Conservation (phyloP, 202 grass and related monocot genomes). For the Panicum virgatum region DNA sequence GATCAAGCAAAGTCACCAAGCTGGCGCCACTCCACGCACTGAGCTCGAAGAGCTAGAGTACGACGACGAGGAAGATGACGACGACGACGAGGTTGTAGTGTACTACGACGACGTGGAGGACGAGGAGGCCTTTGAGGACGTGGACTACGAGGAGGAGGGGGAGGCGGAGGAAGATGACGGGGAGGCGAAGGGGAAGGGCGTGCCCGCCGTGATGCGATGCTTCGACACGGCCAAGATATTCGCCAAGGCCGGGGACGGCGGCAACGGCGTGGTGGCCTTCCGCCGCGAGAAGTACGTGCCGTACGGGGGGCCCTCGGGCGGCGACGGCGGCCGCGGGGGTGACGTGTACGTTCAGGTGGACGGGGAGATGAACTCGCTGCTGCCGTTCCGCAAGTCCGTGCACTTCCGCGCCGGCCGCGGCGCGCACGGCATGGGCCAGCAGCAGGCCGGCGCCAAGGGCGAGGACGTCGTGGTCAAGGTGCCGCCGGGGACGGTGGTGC, state of each 20-base stretch:
- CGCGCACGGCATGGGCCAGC: slow-evolving; percentile 68
- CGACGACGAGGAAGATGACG: not conserved
- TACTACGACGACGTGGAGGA: slow-evolving; percentile 25
- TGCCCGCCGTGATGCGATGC: slow-evolving; percentile 95
- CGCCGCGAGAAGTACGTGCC: slow-evolving; percentile 90
- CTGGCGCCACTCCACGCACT: not conserved
- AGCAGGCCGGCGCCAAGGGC: slow-evolving; percentile 81
- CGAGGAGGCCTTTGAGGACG: slow-evolving; percentile 1
- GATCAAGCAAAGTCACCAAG: not conserved
- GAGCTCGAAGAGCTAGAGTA: slow-evolving; percentile 24
- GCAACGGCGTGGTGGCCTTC: slow-evolving; percentile 89
- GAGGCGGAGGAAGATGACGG: slow-evolving; percentile 34
- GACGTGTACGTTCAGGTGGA: slow-evolving; percentile 88
- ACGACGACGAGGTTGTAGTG: slow-evolving; percentile 31
- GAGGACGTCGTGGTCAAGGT: slow-evolving; percentile 89
- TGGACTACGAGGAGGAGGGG: slow-evolving; percentile 11
- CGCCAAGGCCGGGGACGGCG: slow-evolving; percentile 82
- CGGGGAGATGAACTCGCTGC: slow-evolving; percentile 85
- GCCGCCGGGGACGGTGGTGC: slow-evolving; percentile 80
- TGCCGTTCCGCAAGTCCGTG: slow-evolving; percentile 86
- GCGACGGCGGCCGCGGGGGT: slow-evolving; percentile 88
- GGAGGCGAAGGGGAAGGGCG: slow-evolving; percentile 80
- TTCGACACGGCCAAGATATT: slow-evolving; percentile 93
- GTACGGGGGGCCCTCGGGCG: slow-evolving; percentile 78
- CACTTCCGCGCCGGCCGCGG: slow-evolving; percentile 88